These are phyloP conservation scores for Skeletonema costatum DNA, from an alignment of 108 stramenopile species.

Conservation along the genomic window DNA sequence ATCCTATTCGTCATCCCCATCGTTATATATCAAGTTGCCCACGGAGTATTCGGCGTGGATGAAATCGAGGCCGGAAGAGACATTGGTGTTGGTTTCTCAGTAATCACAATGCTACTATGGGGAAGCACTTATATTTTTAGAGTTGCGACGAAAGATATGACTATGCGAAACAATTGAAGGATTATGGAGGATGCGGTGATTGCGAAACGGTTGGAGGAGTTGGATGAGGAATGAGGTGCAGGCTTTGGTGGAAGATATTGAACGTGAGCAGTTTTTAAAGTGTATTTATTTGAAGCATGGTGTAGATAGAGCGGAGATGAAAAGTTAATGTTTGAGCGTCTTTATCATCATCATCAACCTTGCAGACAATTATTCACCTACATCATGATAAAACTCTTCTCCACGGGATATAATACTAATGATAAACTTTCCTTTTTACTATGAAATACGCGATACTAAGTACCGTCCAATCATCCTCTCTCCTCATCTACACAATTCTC, in stretches of 20 bases:
- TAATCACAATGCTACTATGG: conserved; percentile 71
- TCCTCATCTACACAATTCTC: conserved; percentile 74
- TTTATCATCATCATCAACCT: neutral
- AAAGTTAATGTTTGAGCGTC: neutral
- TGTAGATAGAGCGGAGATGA: neutral
- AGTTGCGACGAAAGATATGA: conserved; percentile 97
- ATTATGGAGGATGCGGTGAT: conserved; percentile 98
- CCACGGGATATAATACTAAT: neutral
- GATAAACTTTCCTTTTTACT: neutral
- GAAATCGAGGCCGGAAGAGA: conserved; percentile 73
- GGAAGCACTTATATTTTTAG: conserved; percentile 92
- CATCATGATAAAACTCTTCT: too few relatives aligned
- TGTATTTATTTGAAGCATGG: neutral
- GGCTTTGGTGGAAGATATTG: conserved; percentile 89
- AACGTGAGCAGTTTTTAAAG: conserved; percentile 61
- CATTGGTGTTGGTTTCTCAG: conserved; percentile 85
- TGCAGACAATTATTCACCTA: too few relatives aligned
- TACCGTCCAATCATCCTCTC: neutral
- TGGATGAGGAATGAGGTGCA: conserved; percentile 95
- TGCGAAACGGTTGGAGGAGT: conserved; percentile 92
- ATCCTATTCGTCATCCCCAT: conserved; percentile 79
- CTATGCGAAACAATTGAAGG: conserved; percentile 96
- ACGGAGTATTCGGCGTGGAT: conserved; percentile 63
- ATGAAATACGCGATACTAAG: neutral
- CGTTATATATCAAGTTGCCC: conserved; percentile 64